Evolutionary conservation across 352 stramenopile species (phyloP).

Genomic region (Globisporangium perplexum): DNA sequence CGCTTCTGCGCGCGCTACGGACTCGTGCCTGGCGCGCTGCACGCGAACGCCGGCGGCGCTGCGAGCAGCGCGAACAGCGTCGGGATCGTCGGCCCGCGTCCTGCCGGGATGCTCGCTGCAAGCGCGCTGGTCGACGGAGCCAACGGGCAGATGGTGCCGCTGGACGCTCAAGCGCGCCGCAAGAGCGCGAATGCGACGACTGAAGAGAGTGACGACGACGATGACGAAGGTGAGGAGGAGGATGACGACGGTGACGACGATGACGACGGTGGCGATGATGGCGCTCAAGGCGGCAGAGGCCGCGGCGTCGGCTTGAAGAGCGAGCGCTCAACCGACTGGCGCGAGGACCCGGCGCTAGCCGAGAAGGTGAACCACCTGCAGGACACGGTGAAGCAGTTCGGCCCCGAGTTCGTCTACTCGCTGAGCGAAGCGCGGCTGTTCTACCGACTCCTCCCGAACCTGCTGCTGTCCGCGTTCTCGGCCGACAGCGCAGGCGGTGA

Average conservation of each 20-base stretch:
- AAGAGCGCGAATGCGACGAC: neutral
- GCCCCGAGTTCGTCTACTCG: slow-evolving; percentile 44
- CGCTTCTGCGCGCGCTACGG: slow-evolving; percentile 68
- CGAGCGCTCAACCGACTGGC: neutral
- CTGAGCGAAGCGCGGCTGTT: slow-evolving; percentile 46
- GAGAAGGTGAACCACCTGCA: slow-evolving; percentile 8
- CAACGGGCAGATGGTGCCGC: neutral
- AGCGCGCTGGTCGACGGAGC: neutral
- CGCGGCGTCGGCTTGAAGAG: neutral
- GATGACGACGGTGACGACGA: neutral
- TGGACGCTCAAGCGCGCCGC: neutral
- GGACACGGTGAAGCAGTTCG: slow-evolving; percentile 21
- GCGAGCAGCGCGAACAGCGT: neutral
- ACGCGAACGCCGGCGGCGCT: neutral
- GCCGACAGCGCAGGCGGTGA: neutral
- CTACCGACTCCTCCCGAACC: slow-evolving; percentile 36
- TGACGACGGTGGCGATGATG: neutral
- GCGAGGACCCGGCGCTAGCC: slow-evolving; percentile 3
- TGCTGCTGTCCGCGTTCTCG: slow-evolving; percentile 7
- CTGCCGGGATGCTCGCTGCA: neutral
- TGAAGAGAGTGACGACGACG: neutral
- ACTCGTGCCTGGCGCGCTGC: slow-evolving; percentile 31
- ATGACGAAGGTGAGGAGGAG: neutral
- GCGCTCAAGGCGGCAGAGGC: neutral
- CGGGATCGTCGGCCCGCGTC: neutral